Evolutionary conservation across 768 basidiomycete species (phyloP), one percentile per base, ranked within the genome.

Genomic region (Pulveroboletus sp.): DNA sequence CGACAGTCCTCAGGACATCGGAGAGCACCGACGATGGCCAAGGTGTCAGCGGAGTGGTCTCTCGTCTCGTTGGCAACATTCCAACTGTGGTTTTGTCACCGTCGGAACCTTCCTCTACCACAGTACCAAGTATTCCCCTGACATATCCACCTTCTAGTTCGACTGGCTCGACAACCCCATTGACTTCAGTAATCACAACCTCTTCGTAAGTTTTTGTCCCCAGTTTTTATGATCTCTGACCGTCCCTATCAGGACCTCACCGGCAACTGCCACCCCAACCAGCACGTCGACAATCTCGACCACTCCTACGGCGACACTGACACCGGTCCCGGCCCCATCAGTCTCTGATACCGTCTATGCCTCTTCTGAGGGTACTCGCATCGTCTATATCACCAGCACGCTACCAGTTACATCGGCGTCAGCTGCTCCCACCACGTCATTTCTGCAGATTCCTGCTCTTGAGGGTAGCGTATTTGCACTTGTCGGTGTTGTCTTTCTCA

Each of bases 381-480:
- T 64, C 37, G 53, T 70, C n/a, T 61, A 69, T 35, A 64, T 74
- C 27, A 60, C 71, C 4, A 60, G 64, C 32, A 65, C 64, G 1
- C 35, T 66, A 28, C 53, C 72, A 8, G 50, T 66, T 2, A 30
- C 69, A 3, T 52, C 71, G 15, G 26, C 60, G 6, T 55, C 63
- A 1, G 28, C 56, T 18, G 15, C 67, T 3, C 42, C 61, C 14
- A 36, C 62, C n/a, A 58, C 64, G 8, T 58, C 73, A 10, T 89
- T 89, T 68, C 61, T 88, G 33, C 66, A 80, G 50, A 83, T 88
- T 66, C 84, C 81, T 65, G 71, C 77, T n/a, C 70, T 82, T n/a
- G 76, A 79, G 37, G 79, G 79, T 7, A 66, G 77, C 8, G 74
- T 86, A 14, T 84, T 88, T 50, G 67, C 74, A 28, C 44, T 82